Evolutionary conservation across 2,329 filamentous ascomycete genomes (phyloP), one percentile per base, ranked within the genome.

Genomic region (Arachnomyces sp.): DNA sequence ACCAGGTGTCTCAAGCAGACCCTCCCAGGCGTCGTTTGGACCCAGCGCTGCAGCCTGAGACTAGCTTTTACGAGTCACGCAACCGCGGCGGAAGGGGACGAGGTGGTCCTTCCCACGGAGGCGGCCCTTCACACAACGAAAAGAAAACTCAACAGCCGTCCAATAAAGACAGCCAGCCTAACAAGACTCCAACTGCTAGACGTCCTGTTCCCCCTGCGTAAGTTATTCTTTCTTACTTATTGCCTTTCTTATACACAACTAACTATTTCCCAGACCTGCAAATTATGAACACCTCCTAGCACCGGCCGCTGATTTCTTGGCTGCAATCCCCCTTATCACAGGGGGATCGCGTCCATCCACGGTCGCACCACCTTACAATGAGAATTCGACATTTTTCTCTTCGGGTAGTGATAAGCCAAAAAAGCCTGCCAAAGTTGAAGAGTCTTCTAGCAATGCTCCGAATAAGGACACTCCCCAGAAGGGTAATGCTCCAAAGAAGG

Each of bases 261-360:
- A 31, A 49, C 34, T n/a, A 34, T 4, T 16, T 33, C 15, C 16
- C 18, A 43, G 36, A 36, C 46, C 32, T 34, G 7, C 29, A 38
- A 47, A 43, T 16, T 45, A 44, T 33, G 40, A 45, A 18, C 9
- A 32, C 4, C 28, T 50, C 28, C 30, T 52, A 7, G 43, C 43
- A n/a, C 44, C 42, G 32, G 36, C 46, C 4, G 33, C 42, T 31
- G 40, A 42, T 17, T 52, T 52, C 31, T 42, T 52, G 48, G 48
- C 46, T 18, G 46, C 48, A 31, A 38, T 44, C 33, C 21, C 40
- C 14, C 28, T 9, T 14, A 41, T 28, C 25, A 36, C 25, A 37
- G 25, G 28, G 14, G n/a, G 8, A 18, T 28, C 35, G 11, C 17
- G 18, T n/a, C 13, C 25, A n/a, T n/a, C 18, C 16, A 13, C 12